Conservation (phyloP, 441 rosid genomes). For the Syzygium malaccense region DNA sequence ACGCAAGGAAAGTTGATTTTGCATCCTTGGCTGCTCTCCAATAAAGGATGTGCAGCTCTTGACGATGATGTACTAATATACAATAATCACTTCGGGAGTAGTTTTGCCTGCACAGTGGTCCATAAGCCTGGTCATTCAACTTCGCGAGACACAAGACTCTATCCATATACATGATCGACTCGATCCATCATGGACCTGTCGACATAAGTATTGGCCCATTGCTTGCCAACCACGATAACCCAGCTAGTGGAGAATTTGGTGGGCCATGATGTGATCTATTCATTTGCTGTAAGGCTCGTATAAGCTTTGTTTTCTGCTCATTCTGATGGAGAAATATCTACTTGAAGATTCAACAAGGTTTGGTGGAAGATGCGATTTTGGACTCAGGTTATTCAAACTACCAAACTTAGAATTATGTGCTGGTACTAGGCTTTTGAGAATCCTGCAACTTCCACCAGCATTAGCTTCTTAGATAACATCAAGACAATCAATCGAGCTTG, state of each 20-base stretch:
- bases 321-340: too few relatives aligned
- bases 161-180: not conserved
- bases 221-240: too few relatives aligned
- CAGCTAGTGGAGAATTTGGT: too few relatives aligned
- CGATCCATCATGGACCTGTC: too few relatives aligned
- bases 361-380: not conserved
- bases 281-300: too few relatives aligned
- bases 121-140: not conserved
- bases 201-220: too few relatives aligned
- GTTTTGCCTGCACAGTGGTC: not conserved
- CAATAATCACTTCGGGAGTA: not conserved
- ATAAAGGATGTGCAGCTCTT: not conserved
- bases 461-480: not conserved
- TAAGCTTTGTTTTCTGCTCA: too few relatives aligned
- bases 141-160: not conserved
- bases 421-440: not conserved
- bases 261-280: too few relatives aligned
- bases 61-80: not conserved
- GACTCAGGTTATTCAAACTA: not conserved
- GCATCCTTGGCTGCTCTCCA: not conserved
- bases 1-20: not conserved
- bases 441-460: not conserved
- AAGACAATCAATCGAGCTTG: not conserved
- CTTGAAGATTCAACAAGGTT: not conserved
- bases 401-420: not conserved